Conservation (phyloP, 441 rosid species). For the Raphanus hybrid region DNA sequence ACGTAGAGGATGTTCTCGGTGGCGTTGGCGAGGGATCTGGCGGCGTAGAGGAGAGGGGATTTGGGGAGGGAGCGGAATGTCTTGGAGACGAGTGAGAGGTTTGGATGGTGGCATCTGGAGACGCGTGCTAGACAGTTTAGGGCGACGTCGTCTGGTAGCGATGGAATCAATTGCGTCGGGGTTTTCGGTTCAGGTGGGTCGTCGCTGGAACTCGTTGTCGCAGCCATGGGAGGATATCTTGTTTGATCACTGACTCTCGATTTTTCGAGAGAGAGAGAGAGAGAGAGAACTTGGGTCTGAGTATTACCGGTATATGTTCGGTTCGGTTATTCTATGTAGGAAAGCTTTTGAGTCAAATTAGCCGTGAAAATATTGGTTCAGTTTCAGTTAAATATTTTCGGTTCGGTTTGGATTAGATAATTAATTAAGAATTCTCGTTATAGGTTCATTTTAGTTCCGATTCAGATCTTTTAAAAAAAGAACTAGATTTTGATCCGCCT, state of each 20-base stretch:
- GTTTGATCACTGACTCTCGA: constrained; percentile 7
- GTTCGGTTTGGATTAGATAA: not conserved
- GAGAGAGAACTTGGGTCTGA: not conserved
- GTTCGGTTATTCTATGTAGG: not conserved
- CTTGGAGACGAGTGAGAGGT: constrained; percentile 70
- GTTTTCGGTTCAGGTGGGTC: constrained; percentile 16
- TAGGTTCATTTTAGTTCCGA: too few species aligned
- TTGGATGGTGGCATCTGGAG: constrained; percentile 64
- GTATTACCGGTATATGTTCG: not conserved
- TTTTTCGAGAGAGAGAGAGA: not conserved
- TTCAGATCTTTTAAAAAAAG: too few species aligned
- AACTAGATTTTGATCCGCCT: too few species aligned
- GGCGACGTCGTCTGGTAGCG: constrained; percentile 65
- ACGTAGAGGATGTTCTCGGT: constrained; percentile 59
- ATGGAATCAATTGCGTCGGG: constrained; percentile 53
- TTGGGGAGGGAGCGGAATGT: constrained; percentile 59
- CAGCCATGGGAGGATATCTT: constrained; percentile 30
- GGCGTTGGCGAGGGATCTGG: constrained; percentile 57
- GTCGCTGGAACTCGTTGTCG: constrained; percentile 28
- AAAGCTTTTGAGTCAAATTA: not conserved
- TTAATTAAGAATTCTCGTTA: too few species aligned
- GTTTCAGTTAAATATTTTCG: not conserved
- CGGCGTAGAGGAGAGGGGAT: constrained; percentile 61
- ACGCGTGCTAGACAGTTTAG: constrained; percentile 71
- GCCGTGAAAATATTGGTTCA: not conserved